phyloP scores from a whole-genome alignment of 176 grass and related monocot genomes.

The Triticum timopheevii region DNA sequence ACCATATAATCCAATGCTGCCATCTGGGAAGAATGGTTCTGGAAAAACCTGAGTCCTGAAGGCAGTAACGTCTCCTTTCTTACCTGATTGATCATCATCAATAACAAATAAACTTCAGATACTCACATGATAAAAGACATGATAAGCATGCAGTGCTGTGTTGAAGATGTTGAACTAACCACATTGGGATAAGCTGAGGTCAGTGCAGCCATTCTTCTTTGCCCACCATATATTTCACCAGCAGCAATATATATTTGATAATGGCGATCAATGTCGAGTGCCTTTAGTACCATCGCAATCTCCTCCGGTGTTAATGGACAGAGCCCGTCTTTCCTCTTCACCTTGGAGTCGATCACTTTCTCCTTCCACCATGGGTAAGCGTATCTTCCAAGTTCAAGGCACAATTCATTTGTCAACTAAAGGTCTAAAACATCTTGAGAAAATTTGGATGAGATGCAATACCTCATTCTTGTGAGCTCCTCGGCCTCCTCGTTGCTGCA shows the following conservation, averaged over 20 bases:
- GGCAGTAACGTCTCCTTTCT: conserved; percentile 85
- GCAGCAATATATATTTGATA: conserved; percentile 92
- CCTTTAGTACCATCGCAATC: conserved; percentile 73
- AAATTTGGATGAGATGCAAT: conserved; percentile 13
- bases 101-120: conserved; percentile 6
- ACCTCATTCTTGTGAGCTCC: conserved; percentile 94
- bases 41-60: conserved; percentile 66
- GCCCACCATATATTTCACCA: conserved; percentile 92
- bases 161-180: conserved; percentile 53
- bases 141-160: neutral
- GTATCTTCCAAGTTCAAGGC: conserved; percentile 57
- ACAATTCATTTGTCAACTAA: conserved; percentile 14
- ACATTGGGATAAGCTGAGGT: conserved; percentile 76
- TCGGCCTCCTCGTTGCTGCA: conserved; percentile 68
- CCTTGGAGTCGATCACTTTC: conserved; percentile 79
- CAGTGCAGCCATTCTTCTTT: conserved; percentile 80
- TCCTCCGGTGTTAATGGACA: conserved; percentile 95
- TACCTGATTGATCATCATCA: conserved; percentile 58
- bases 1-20: conserved; percentile 98
- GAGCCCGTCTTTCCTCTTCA: conserved; percentile 78
- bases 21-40: conserved; percentile 98
- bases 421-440: neutral
- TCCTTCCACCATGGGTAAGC: conserved; percentile 99
- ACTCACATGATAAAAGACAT: neutral
- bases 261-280: conserved; percentile 62